A percentile compares a stretch with the other conserved stretches of the same genome.
These are phyloP conservation scores for Apiotrichum gracile DNA, from an alignment of 1,284 basidiomycete genomes.

Conservation along the genomic window DNA sequence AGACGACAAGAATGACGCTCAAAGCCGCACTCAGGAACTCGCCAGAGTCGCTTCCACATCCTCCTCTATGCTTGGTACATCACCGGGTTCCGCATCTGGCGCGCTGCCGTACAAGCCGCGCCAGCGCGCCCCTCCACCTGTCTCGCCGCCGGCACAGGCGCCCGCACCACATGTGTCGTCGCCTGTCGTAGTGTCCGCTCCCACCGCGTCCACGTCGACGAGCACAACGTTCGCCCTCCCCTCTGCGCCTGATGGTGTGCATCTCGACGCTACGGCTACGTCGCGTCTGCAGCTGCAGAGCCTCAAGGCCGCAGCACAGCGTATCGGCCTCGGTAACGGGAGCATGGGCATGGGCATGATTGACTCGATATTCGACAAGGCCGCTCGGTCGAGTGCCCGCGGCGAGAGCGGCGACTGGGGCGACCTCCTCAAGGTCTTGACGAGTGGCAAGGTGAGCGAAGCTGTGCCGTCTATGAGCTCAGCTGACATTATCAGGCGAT, in stretches of 20 bases:
- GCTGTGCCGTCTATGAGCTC: background rate
- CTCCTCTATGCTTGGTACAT: background rate
- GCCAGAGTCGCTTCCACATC: background rate
- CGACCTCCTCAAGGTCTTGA: constrained; percentile 63
- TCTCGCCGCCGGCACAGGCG: background rate
- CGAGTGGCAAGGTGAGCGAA: constrained; percentile 59
- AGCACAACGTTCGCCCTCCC: constrained; percentile 34
- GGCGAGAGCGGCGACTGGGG: constrained; percentile 70
- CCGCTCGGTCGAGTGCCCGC: constrained; percentile 51
- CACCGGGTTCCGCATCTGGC: background rate
- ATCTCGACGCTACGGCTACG: constrained; percentile 22
- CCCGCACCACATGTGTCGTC: background rate
- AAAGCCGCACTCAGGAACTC: background rate
- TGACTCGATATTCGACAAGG: constrained; percentile 65
- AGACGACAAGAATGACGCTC: background rate
- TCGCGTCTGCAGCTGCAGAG: constrained; percentile 63
- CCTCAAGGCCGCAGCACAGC: constrained; percentile 70
- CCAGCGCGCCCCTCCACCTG: background rate
- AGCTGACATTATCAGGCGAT: constrained; percentile 56
- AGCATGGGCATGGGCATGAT: constrained; percentile 77
- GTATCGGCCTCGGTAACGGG: constrained; percentile 61
- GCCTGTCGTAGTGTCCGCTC: constrained; percentile 4
- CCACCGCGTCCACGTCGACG: constrained; percentile 4
- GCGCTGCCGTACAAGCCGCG: constrained; percentile 12
- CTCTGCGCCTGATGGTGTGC: background rate